phyloP scores from a whole-genome alignment of 1,139 yeast species.

The Maudiozyma humilis region DNA sequence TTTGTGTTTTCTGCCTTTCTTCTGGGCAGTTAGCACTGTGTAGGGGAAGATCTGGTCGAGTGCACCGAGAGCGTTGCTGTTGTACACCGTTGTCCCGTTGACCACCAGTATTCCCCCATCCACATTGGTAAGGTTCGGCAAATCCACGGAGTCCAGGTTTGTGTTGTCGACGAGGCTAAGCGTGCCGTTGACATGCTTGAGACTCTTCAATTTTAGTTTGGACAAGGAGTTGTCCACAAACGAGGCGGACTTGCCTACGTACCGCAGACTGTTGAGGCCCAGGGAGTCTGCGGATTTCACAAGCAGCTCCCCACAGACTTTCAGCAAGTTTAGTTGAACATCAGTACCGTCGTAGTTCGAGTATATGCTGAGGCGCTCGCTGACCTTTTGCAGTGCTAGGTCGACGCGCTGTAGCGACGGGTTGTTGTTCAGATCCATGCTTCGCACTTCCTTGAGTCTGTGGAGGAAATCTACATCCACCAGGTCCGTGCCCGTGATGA shows the following conservation, averaged over 20 bases:
- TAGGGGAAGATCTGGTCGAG: too few species aligned
- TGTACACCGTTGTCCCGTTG: conserved; percentile 46
- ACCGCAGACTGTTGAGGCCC: conserved; percentile 41
- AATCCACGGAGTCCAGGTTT: conserved; percentile 38
- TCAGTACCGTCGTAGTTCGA: conserved; percentile 53
- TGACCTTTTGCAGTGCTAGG: conserved; percentile 45
- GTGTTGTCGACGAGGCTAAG: conserved; percentile 51
- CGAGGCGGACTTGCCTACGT: conserved; percentile 50
- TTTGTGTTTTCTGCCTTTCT: too few species aligned
- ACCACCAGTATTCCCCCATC: conserved; percentile 70
- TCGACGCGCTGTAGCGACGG: conserved; percentile 54
- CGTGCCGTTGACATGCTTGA: conserved; percentile 55
- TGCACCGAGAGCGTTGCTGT: conserved; percentile 49
- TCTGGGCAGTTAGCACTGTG: too few species aligned
- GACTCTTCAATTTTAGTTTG: conserved; percentile 43
- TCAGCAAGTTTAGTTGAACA: conserved; percentile 53
- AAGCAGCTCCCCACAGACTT: conserved; percentile 49
- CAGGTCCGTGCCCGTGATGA: conserved; percentile 62
- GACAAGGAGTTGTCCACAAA: conserved; percentile 55
- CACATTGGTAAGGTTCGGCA: conserved; percentile 45
- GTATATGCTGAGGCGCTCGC: conserved; percentile 47
- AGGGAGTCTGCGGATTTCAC: conserved; percentile 49
- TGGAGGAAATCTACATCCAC: conserved; percentile 53
- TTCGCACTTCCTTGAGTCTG: conserved; percentile 39
- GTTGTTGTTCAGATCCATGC: conserved; percentile 60